Evolutionary conservation across 179 eudicot genomes (phyloP).

Genomic region (Kewa caespitosa): DNA sequence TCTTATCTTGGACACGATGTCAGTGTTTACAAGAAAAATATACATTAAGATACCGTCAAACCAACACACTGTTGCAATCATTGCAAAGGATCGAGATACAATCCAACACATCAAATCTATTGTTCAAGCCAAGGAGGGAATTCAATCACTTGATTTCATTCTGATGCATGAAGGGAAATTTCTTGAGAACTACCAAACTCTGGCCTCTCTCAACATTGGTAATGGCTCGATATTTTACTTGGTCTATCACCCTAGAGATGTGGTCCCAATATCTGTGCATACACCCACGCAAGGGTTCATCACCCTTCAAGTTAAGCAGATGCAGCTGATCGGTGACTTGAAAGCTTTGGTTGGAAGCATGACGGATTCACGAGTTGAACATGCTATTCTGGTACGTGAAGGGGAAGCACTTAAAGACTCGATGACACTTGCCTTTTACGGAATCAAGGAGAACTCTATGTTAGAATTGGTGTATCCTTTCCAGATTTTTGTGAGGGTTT

Average conservation of each 20-base stretch:
- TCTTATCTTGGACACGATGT: not conserved
- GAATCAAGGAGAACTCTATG: not conserved
- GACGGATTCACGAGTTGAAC: not conserved
- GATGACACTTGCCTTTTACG: not conserved
- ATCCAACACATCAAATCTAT: not conserved
- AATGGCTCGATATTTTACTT: not conserved
- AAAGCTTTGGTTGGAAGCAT: not conserved
- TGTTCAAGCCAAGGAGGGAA: not conserved
- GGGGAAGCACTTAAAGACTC: not conserved
- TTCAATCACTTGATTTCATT: not conserved
- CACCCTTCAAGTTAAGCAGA: not conserved
- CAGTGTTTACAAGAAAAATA: not conserved
- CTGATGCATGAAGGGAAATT: slow-evolving; percentile 1
- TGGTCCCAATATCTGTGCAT: not conserved
- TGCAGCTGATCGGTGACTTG: not conserved
- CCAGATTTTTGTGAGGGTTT: not conserved
- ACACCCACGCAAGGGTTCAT: not conserved
- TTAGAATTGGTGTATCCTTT: not conserved
- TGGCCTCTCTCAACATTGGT: not conserved
- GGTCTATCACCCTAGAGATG: not conserved
- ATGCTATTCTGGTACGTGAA: not conserved
- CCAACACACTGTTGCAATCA: not conserved
- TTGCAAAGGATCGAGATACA: not conserved
- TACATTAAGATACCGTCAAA: not conserved
- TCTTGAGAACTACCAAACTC: not conserved